Evolutionary conservation across 495 filamentous ascomycete species (phyloP).

Genomic region (Lophium mytilinum): DNA sequence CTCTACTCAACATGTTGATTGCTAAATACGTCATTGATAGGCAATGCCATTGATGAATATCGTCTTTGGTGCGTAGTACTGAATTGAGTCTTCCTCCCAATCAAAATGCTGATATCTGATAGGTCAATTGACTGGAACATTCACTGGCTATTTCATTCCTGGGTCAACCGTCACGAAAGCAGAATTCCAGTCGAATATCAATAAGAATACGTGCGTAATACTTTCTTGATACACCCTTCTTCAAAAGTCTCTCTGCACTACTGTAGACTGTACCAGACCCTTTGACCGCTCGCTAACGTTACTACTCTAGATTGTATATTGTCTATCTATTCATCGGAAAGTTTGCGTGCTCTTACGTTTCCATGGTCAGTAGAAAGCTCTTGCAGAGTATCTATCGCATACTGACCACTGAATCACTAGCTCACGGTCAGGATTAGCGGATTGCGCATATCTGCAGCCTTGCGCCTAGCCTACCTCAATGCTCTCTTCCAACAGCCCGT

Average conservation of each 20-base stretch:
- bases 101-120: neutral
- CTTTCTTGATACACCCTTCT: neutral
- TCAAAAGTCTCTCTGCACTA: neutral
- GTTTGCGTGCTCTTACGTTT: conserved; percentile 48
- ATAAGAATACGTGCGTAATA: conserved; percentile 18
- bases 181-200: conserved; percentile 18
- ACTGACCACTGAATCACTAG: conserved; percentile 8
- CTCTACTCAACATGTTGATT: neutral
- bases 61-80: conserved; percentile 16
- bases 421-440: conserved; percentile 29
- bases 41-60: conserved; percentile 25
- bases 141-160: conserved; percentile 23
- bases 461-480: conserved; percentile 29
- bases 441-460: conserved; percentile 27
- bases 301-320: conserved; percentile 40
- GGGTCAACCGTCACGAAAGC: conserved; percentile 16
- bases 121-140: conserved; percentile 21
- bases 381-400: neutral
- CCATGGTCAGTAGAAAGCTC: conserved; percentile 38
- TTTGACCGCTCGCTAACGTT: neutral
- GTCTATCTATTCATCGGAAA: conserved; percentile 57
- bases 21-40: neutral
- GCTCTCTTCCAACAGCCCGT: conserved; percentile 29
- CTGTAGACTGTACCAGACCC: no score
- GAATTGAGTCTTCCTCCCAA: neutral